Conservation (phyloP, 768 basidiomycete species). For the Dioszegia hungarica region DNA sequence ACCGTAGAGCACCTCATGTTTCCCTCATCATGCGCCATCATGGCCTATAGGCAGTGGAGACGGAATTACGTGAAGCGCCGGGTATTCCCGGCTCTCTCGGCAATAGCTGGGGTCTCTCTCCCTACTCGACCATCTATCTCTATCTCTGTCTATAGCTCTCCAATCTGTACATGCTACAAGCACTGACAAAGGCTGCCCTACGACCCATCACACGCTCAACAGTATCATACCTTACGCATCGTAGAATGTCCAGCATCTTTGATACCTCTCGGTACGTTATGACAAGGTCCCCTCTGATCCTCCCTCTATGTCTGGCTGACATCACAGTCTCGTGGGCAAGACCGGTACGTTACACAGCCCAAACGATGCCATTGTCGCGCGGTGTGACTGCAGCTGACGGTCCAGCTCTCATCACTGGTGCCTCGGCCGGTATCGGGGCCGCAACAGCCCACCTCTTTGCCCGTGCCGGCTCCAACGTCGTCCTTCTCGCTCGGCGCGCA, state of each 20-base stretch:
- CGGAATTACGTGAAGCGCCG: too few species aligned
- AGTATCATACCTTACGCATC: neutral
- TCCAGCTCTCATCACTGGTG: constrained; percentile 74
- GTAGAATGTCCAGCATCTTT: constrained; percentile 15
- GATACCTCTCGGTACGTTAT: constrained; percentile 27
- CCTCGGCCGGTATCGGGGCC: constrained; percentile 83
- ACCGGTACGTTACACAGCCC: constrained; percentile 13
- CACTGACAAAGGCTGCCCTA: neutral
- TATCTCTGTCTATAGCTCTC: too few species aligned
- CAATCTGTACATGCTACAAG: constrained; percentile 2
- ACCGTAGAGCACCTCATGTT: too few species aligned
- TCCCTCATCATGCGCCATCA: too few species aligned
- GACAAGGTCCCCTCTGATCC: too few species aligned
- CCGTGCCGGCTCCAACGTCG: constrained; percentile 84
- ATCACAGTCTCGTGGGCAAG: constrained; percentile 18
- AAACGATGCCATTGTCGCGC: neutral
- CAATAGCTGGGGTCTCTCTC: too few species aligned
- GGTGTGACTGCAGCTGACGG: constrained; percentile 55
- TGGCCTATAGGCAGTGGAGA: too few species aligned
- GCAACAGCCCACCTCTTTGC: constrained; percentile 80
- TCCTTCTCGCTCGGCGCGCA: constrained; percentile 71
- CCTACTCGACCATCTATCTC: too few species aligned
- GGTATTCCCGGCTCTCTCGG: too few species aligned
- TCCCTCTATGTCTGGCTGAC: neutral
- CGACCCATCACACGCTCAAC: neutral